A percentile compares a stretch with the other conserved stretches of the same genome.
Conservation (phyloP, 2,329 filamentous ascomycete species). For the Penicillium sp. region DNA sequence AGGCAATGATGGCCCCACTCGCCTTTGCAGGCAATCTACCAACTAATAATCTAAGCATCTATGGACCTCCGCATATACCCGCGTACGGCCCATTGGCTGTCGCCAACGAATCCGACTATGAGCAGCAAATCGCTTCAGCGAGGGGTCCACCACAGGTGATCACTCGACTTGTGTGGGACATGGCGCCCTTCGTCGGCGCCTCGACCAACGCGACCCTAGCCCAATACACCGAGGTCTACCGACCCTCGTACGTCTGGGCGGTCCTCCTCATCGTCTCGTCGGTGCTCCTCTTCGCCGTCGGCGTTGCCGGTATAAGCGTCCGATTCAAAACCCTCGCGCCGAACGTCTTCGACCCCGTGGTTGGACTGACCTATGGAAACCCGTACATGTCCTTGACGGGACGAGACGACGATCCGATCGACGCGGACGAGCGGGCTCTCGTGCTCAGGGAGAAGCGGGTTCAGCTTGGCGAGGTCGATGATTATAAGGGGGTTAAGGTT, state of each 20-base stretch:
- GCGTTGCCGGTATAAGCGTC: neutral
- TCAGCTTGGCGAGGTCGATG: constrained; percentile 7
- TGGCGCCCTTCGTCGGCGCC: constrained; percentile 12
- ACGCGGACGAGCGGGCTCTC: constrained; percentile 3
- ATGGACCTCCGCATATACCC: constrained; percentile 10
- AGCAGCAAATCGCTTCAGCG: too few relatives aligned
- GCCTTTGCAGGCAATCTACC: constrained; percentile 8
- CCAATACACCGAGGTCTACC: constrained; percentile 11
- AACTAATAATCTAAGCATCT: constrained; percentile 10
- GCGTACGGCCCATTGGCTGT: neutral
- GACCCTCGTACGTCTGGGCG: constrained; percentile 11
- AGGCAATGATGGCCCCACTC: constrained; percentile 16
- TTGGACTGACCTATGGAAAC: constrained; percentile 14
- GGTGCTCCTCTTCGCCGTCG: neutral
- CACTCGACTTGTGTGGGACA: neutral
- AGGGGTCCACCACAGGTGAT: too few relatives aligned
- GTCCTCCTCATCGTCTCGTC: constrained; percentile 12
- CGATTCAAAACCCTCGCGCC: constrained; percentile 10
- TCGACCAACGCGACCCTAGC: constrained; percentile 4
- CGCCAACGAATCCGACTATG: neutral
- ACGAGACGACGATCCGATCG: constrained; percentile 2
- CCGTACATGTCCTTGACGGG: constrained; percentile 2
- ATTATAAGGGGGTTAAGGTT: constrained; percentile 8
- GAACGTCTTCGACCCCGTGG: constrained; percentile 15
- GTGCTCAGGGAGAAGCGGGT: constrained; percentile 2